phyloP scores from a whole-genome alignment of 176 grass and related monocot species.

The Oryza meyeriana region DNA sequence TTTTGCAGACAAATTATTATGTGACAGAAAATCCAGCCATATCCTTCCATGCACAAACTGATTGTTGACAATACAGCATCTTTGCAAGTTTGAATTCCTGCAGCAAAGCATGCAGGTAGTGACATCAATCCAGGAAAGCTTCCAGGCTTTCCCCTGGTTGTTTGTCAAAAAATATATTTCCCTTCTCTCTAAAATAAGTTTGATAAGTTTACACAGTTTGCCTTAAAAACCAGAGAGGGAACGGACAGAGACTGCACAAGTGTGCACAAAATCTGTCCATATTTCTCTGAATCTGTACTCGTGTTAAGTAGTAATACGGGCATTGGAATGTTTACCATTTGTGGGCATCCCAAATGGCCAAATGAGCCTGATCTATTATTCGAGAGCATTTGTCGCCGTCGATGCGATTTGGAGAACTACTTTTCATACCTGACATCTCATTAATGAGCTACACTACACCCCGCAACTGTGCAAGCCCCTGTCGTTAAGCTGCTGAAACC shows the following conservation, averaged over 20 bases:
- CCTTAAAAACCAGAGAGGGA: background rate
- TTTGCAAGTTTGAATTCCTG: conserved; percentile 8
- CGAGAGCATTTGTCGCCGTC: background rate
- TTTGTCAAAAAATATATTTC: background rate
- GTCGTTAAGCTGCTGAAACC: background rate
- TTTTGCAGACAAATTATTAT: background rate
- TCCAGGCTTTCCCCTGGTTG: background rate
- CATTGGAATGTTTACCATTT: background rate
- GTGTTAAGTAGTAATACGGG: background rate
- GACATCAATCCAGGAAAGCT: background rate
- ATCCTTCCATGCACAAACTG: background rate
- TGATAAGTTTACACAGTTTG: background rate
- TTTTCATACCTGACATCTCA: background rate
- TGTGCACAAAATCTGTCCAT: background rate
- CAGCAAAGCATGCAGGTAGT: background rate
- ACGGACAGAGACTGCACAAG: background rate
- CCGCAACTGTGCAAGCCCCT: background rate
- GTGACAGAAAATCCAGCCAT: background rate
- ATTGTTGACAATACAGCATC: background rate
- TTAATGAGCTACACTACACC: conserved; percentile 20
- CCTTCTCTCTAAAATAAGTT: background rate
- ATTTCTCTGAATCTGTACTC: background rate
- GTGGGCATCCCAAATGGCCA: background rate
- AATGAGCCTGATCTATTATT: background rate
- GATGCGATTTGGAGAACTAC: conserved; percentile 15